A percentile compares a stretch with the other conserved stretches of the same genome.
Conservation (phyloP, 192 early-diverging fungal genomes). For the Entomortierella lignicola region DNA sequence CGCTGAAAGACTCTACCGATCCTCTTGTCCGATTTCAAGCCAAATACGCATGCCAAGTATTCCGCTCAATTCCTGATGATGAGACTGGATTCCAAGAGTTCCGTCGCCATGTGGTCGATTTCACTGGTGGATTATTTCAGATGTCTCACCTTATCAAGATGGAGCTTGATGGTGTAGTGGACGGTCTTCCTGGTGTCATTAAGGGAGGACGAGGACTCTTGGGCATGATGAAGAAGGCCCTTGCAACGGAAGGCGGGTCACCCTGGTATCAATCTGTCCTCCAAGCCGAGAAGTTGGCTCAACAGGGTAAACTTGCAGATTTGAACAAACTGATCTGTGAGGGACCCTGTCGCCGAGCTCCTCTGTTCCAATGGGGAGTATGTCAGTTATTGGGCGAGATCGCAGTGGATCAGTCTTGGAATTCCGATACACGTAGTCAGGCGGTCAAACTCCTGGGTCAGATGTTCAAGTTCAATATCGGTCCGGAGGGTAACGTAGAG, state of each 20-base stretch:
- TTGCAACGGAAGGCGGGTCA: not conserved
- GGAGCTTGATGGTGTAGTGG: not conserved
- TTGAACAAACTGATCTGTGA: constrained; percentile 16
- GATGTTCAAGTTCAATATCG: constrained; percentile 2
- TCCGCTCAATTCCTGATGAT: not conserved
- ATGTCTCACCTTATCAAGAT: not conserved
- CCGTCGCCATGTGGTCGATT: too few relatives aligned
- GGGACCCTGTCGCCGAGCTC: constrained; percentile 11
- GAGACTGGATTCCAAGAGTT: not conserved
- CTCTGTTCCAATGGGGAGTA: constrained; percentile 23
- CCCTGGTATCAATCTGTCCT: constrained; percentile 7
- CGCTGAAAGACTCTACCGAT: not conserved
- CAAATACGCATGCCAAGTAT: constrained; percentile 1
- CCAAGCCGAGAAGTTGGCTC: not conserved
- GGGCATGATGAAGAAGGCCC: constrained; percentile 2
- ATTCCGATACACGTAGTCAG: not conserved
- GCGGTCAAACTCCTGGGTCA: constrained; percentile 15
- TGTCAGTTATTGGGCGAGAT: constrained; percentile 31
- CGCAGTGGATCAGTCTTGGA: constrained; percentile 22
- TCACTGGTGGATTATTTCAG: not conserved
- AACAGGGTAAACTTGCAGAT: constrained; percentile 14
- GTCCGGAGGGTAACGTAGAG: too few relatives aligned
- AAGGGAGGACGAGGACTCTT: too few relatives aligned
- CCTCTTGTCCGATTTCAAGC: not conserved
- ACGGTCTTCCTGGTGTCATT: too few relatives aligned